Percentiles rank a stretch among this genome's conserved stretches.
Conservation (phyloP, 495 filamentous ascomycete species). For the Astrothelium subdiscretum region DNA sequence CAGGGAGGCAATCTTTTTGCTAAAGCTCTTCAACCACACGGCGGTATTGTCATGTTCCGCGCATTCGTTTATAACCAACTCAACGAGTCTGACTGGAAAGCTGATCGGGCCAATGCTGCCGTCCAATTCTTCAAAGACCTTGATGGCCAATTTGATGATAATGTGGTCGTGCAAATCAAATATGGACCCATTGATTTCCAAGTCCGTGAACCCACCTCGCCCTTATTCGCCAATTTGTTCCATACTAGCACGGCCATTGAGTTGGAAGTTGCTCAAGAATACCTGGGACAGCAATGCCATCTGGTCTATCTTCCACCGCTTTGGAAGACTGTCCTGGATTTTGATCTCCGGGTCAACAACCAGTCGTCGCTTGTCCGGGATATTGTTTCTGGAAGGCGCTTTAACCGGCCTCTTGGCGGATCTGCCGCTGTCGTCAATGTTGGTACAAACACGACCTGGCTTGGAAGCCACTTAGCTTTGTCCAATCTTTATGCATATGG, state of each 20-base stretch:
- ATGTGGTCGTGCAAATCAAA: constrained; percentile 63
- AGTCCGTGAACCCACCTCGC: constrained; percentile 57
- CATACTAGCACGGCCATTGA: constrained; percentile 52
- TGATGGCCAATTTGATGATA: constrained; percentile 56
- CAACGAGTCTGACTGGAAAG: constrained; percentile 48
- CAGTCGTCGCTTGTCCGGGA: constrained; percentile 41
- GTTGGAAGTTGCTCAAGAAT: constrained; percentile 56
- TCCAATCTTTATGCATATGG: constrained; percentile 66
- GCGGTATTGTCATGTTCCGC: constrained; percentile 61
- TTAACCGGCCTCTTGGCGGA: constrained; percentile 46
- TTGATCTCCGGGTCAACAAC: constrained; percentile 51
- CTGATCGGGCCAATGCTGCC: constrained; percentile 58
- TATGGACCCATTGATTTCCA: constrained; percentile 70
- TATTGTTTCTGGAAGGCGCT: constrained; percentile 47
- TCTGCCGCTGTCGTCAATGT: constrained; percentile 61
- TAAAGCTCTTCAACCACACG: constrained; percentile 42
- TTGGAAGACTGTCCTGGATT: constrained; percentile 57
- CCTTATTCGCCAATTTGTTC: constrained; percentile 52
- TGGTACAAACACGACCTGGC: constrained; percentile 54
- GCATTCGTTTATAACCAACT: constrained; percentile 61
- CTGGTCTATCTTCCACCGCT: constrained; percentile 54
- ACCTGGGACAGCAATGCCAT: constrained; percentile 60
- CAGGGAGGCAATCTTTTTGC: constrained; percentile 64
- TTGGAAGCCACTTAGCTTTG: constrained; percentile 56
- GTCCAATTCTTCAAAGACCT: constrained; percentile 55